Percentiles rank a stretch among this genome's conserved stretches.
Evolutionary conservation across 495 filamentous ascomycete genomes (phyloP).

Genomic region (Neurospora sp.): DNA sequence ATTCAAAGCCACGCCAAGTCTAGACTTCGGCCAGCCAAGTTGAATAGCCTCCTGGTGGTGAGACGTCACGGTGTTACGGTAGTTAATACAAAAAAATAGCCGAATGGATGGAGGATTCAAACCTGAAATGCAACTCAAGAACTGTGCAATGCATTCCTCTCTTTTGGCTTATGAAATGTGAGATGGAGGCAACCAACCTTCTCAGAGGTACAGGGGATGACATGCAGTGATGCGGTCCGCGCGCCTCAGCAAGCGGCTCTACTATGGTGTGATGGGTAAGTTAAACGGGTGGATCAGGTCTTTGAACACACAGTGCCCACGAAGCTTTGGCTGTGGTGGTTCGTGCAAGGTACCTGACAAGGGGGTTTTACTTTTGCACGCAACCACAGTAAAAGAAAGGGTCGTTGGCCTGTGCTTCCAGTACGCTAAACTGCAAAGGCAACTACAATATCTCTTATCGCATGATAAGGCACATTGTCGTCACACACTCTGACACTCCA

Average conservation of each 20-base stretch:
- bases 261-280: too few relatives aligned
- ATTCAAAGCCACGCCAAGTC: background rate
- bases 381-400: too few relatives aligned
- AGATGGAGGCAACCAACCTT: background rate
- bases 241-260: background rate
- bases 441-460: background rate
- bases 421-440: background rate
- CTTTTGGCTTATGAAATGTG: background rate
- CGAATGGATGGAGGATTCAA: background rate
- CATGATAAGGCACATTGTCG: background rate
- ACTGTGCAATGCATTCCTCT: background rate
- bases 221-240: background rate
- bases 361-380: too few relatives aligned
- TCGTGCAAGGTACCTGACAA: too few relatives aligned
- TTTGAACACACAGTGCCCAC: too few relatives aligned
- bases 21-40: background rate
- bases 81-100: background rate
- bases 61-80: background rate
- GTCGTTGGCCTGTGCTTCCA: background rate
- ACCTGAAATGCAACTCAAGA: background rate
- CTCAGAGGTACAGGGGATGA: background rate
- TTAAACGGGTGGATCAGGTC: too few relatives aligned
- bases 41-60: background rate
- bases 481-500: background rate
- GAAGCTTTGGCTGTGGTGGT: too few relatives aligned